Evolutionary conservation across 345 rosid genomes (phyloP), one percentile per base, ranked within the genome.

Genomic region (Rhodamnia rubescens): DNA sequence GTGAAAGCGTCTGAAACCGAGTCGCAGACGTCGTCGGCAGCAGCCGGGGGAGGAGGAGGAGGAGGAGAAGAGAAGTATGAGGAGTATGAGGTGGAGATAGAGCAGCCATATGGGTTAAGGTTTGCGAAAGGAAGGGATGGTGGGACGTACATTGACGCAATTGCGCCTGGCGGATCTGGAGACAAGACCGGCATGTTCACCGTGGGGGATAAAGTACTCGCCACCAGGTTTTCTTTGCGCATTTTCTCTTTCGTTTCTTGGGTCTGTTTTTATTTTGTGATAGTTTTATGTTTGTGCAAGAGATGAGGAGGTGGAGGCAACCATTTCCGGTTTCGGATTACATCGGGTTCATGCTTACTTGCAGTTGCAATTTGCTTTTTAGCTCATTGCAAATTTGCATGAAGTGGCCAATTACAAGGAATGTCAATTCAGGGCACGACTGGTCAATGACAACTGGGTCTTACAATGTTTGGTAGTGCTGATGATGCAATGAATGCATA

Each of bases 101-200:
- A 81, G 87, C 96, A 96, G 90, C 98, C 99, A 64, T 92, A 90
- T 80, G 98, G 99, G 42, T 85, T 96, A 78, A 97, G 87, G 90
- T 97, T 97, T 83, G 90, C 90, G 42, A 97, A 96, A 87, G 99
- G 99, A 59, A 90, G 98, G 91, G 98, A 94, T 89, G 95, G 99
- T 58, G 92, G 95, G 16, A 95, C 98, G 89, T 97, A 95, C 88
- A 96, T 97, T 88, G 99, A 97, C 58, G 98, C 95, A 50, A 93
- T 96, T 87, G 90, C 92, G 5, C 92, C 96, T 11, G 99, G 98
- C 85, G 98, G 96, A 56, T 85, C 89, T 2, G 99, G 98, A 85
- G 98, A 97, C 84, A 93, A 91, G 92, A 89, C 98, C 82, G 94
- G 95, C 22, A 51, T 89, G 87, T 97, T 97, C 91, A 69, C 94